A percentile compares a stretch with the other conserved stretches of the same genome.
phyloP scores from a whole-genome alignment of 805 yeast species.

The Wickerhamiella qilinensis region DNA sequence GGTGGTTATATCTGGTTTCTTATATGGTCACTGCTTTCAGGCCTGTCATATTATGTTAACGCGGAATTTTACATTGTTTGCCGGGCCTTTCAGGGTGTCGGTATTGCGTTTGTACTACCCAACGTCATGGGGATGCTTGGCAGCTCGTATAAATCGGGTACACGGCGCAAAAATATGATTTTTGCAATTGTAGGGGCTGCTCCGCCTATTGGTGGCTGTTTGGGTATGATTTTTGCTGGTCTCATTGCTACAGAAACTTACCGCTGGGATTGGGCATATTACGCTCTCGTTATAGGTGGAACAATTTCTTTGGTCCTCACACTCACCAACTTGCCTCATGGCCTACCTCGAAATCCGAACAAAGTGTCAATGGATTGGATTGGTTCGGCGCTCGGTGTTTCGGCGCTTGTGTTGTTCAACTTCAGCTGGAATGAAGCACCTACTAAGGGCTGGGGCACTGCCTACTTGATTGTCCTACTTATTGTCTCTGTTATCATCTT shows the following conservation, averaged over 20 bases:
- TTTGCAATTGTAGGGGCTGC: constrained; percentile 43
- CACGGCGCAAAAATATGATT: constrained; percentile 31
- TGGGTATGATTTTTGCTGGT: constrained; percentile 33
- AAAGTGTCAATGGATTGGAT: constrained; percentile 27
- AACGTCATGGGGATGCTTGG: constrained; percentile 44
- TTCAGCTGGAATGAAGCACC: constrained; percentile 69
- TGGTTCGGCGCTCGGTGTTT: constrained; percentile 42
- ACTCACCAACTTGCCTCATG: constrained; percentile 6
- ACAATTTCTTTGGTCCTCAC: constrained; percentile 5
- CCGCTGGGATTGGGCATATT: constrained; percentile 23
- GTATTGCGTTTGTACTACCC: constrained; percentile 44
- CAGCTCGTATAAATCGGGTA: constrained; percentile 12
- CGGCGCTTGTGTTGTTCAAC: constrained; percentile 45
- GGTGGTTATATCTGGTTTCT: constrained; percentile 40
- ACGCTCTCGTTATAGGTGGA: constrained; percentile 26
- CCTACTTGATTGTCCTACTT: constrained; percentile 42
- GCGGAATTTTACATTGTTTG: constrained; percentile 22
- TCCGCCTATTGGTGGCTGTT: constrained; percentile 46
- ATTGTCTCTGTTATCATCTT: constrained; percentile 33
- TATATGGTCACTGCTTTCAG: constrained; percentile 45
- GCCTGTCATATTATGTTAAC: constrained; percentile 34
- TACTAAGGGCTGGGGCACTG: constrained; percentile 44
- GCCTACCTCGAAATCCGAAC: constrained; percentile 6
- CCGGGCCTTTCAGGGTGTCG: constrained; percentile 51
- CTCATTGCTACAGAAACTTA: constrained; percentile 10